Conservation (phyloP, 768 basidiomycete species). For the Leccinum variicolor region DNA sequence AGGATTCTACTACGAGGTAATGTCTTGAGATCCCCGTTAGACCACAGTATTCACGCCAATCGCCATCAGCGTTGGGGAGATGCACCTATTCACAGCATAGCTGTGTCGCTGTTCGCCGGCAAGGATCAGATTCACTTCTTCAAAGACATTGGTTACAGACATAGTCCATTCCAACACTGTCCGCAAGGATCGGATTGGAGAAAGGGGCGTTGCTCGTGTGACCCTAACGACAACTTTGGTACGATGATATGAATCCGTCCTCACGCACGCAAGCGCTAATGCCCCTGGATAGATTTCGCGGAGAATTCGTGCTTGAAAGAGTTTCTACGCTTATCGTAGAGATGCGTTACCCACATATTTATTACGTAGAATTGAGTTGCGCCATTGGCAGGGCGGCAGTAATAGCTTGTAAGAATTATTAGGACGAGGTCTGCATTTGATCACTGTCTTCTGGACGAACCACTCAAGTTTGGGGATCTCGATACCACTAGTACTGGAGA, state of each 20-base stretch:
- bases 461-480: too few species aligned
- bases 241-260: slow-evolving; percentile 18
- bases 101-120: slow-evolving; percentile 81
- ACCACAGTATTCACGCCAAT: slow-evolving; percentile 1
- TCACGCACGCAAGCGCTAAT: slow-evolving; percentile 5
- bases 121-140: slow-evolving; percentile 95
- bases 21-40: neutral
- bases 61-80: slow-evolving; percentile 80
- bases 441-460: too few species aligned
- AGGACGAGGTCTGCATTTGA: too few species aligned
- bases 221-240: slow-evolving; percentile 72
- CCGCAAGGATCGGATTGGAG: slow-evolving; percentile 69
- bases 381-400: too few species aligned
- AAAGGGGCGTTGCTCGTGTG: slow-evolving; percentile 86
- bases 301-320: slow-evolving; percentile 30
- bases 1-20: slow-evolving; percentile 87
- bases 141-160: slow-evolving; percentile 89
- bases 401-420: too few species aligned
- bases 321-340: slow-evolving; percentile 24
- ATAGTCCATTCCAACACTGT: slow-evolving; percentile 94
- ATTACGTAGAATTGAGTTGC: neutral
- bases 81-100: slow-evolving; percentile 87
- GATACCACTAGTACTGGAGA: too few species aligned
- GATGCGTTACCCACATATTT: neutral
- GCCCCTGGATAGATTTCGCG: slow-evolving; percentile 18